Conservation (phyloP, 352 stramenopile genomes). For the Globisporangium heterothallicum region DNA sequence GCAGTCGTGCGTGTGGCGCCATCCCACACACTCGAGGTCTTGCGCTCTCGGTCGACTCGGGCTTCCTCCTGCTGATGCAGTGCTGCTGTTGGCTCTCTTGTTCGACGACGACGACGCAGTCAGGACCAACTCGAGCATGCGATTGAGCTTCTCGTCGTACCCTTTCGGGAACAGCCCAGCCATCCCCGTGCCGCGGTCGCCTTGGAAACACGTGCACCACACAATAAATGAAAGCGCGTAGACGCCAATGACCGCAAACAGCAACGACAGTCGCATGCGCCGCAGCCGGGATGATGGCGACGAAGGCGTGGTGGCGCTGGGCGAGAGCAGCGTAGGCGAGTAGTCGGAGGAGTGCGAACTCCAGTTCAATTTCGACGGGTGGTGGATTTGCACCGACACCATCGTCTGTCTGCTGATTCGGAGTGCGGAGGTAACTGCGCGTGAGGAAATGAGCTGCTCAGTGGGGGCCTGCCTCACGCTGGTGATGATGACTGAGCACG, state of each 20-base stretch:
- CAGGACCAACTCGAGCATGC: slow-evolving; percentile 14
- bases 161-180: slow-evolving; percentile 7
- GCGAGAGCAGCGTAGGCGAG: too few relatives aligned
- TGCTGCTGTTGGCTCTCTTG: neutral
- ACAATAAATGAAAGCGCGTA: slow-evolving; percentile 17
- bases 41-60: neutral
- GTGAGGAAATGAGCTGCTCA: neutral
- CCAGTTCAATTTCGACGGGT: slow-evolving; percentile 6
- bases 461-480: neutral
- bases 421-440: neutral
- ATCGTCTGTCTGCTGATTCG: too few relatives aligned
- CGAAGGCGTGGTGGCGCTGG: slow-evolving; percentile 12
- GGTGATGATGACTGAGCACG: too few relatives aligned
- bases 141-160: slow-evolving; percentile 15
- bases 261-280: slow-evolving; percentile 3
- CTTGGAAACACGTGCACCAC: slow-evolving; percentile 12
- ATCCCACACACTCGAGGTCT: slow-evolving; percentile 32
- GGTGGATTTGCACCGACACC: neutral
- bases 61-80: neutral
- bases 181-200: slow-evolving; percentile 1
- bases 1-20: slow-evolving; percentile 47
- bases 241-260: slow-evolving; percentile 14
- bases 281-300: neutral
- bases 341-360: neutral
- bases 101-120: slow-evolving; percentile 4